Evolutionary conservation across 768 basidiomycete species (phyloP).

Genomic region (Phylloporus sp.): DNA sequence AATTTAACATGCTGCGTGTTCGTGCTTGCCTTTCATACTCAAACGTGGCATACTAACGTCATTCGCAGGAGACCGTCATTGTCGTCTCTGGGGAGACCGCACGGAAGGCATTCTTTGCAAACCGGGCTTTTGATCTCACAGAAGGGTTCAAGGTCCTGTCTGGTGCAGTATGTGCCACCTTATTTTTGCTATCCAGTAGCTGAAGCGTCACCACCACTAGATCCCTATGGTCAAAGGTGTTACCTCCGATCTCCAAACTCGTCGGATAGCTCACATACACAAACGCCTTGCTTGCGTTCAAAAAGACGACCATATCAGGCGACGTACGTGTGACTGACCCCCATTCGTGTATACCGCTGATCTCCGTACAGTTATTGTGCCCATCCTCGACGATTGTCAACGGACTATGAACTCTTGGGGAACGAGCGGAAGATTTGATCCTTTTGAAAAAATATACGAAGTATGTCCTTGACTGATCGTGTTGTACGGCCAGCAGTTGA

Average conservation of each 20-base stretch:
- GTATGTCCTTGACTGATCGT: slow-evolving; percentile 33
- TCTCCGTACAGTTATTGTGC: slow-evolving; percentile 53
- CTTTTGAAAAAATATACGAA: slow-evolving; percentile 68
- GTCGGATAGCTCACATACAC: slow-evolving; percentile 61
- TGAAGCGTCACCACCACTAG: slow-evolving; percentile 34
- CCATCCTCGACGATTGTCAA: slow-evolving; percentile 61
- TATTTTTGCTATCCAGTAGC: slow-evolving; percentile 11
- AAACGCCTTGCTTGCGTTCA: slow-evolving; percentile 66
- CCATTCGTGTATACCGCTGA: slow-evolving; percentile 6
- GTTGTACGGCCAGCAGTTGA: neutral
- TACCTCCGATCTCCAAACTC: slow-evolving; percentile 64
- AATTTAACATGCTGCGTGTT: slow-evolving; percentile 67
- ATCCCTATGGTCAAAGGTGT: slow-evolving; percentile 75
- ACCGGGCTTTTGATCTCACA: slow-evolving; percentile 68
- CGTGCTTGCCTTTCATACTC: slow-evolving; percentile 27
- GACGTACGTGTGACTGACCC: slow-evolving; percentile 43
- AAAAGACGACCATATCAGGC: slow-evolving; percentile 54
- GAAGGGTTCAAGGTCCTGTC: slow-evolving; percentile 79
- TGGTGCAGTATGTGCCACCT: slow-evolving; percentile 56
- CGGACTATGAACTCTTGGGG: slow-evolving; percentile 65
- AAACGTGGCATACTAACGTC: slow-evolving; percentile 17
- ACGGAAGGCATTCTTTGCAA: slow-evolving; percentile 63
- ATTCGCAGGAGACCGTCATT: slow-evolving; percentile 62
- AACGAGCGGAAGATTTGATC: slow-evolving; percentile 59
- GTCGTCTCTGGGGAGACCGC: slow-evolving; percentile 74